Base-by-base conservation (phyloP, 352 stramenopile species). In the Blastocystis sp. region DNA sequence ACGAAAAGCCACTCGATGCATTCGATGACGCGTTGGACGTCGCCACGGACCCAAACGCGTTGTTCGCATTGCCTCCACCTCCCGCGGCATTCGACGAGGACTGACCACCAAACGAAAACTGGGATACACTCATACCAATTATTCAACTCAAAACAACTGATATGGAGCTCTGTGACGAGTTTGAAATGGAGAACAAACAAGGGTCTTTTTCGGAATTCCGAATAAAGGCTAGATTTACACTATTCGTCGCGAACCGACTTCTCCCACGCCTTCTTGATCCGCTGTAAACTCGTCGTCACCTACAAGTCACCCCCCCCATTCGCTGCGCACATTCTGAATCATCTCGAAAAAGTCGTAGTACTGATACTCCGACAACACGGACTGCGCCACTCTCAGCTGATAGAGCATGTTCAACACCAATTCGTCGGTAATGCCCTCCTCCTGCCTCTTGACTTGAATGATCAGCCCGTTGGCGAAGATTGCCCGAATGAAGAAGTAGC, bases 271-370 rank as follows among this genome's bases (percentile, higher is more conserved):
- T 51, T 50, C 10, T 60, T 59, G 21, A 77, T 85, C 55, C 55
- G 41, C 45, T 69, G 37, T 55, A 85, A 67, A 55, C 70, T 55
- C 29, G 70, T 55, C 16, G 74, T 69, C 2, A 85, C 39, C 74
- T 85, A 85, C 29, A n/a, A 41, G 19, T 85, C 29, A 85, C 19
- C 19, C 24, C 63, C 29, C 29, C 19, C 29, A 24, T 3, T 4
- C 31, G 24, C 6, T n/a, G n/a, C 24, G 31, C 31, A 74, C 63
- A 16, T 31, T 50, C 19, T 31, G 63, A 41, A 74, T 50, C 63
- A 74, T 74, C 26, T 31, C 29, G 37, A 50, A 74, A 41, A 74
- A 74, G 13, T 74, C 63, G 31, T 50, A 74, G 31, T 37, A 74
- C 21, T 31, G 63, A 41, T 74, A 74, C 63, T 74, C 63, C 39